Percentiles rank a stretch among this genome's conserved stretches.
These are phyloP conservation scores for Annona cherimola DNA, from an alignment of 164 flowering plant species.

Conservation along the genomic window DNA sequence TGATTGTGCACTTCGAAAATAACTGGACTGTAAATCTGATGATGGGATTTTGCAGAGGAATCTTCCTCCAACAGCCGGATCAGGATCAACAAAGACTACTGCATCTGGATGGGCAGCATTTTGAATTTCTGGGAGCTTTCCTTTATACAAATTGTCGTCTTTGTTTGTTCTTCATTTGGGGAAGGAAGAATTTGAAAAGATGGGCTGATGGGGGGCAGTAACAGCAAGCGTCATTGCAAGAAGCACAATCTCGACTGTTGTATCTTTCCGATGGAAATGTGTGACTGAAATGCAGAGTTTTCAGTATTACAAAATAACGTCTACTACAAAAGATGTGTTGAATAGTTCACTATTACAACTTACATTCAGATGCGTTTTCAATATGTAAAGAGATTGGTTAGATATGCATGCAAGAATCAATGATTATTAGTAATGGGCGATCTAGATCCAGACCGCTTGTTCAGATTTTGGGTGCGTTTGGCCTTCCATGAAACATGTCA, in stretches of 20 bases:
- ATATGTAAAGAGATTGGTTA: background rate
- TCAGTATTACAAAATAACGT: constrained; percentile 5
- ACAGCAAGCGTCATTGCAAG: background rate
- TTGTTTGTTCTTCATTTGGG: constrained; percentile 13
- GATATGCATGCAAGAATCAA: background rate
- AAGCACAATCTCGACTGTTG: background rate
- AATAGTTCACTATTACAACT: constrained; percentile 2
- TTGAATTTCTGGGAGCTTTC: constrained; percentile 23
- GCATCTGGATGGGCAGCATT: constrained; percentile 99
- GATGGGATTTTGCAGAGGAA: constrained; percentile 48
- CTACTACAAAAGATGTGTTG: constrained; percentile 1
- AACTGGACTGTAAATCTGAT: no score
- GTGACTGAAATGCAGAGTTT: background rate
- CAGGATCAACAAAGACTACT: constrained; percentile 47
- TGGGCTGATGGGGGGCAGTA: background rate
- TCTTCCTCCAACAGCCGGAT: constrained; percentile 61
- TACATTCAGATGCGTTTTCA: constrained; percentile 11
- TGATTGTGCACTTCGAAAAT: no score
- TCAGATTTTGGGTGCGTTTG: background rate
- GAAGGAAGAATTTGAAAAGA: background rate
- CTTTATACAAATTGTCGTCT: constrained; percentile 12
- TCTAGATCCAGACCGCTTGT: background rate
- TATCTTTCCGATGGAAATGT: background rate
- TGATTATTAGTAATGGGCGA: background rate
- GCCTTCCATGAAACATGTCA: background rate